These are phyloP conservation scores for Pugionium dolabratum DNA, from an alignment of 345 rosid genomes.

Conservation along the genomic window DNA sequence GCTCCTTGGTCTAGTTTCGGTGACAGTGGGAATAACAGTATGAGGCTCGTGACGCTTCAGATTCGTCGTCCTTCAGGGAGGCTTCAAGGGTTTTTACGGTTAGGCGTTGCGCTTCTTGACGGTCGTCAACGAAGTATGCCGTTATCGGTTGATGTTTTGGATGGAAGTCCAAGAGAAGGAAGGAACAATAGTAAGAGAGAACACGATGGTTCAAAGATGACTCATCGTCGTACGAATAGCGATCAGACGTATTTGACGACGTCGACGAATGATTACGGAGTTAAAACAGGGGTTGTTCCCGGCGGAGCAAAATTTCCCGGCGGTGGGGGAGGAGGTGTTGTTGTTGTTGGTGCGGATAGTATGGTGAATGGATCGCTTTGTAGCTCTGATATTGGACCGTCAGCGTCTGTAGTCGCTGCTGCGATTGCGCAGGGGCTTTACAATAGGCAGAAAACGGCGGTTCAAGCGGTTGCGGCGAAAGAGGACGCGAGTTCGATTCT, in stretches of 20 bases:
- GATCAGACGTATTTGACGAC: slow-evolving; percentile 60
- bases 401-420: slow-evolving; percentile 92
- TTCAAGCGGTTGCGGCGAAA: slow-evolving; percentile 26
- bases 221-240: slow-evolving; percentile 62
- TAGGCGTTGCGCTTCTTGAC: slow-evolving; percentile 72
- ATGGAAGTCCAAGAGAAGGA: slow-evolving; percentile 29
- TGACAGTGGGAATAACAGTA: slow-evolving; percentile 34
- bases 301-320: slow-evolving; percentile 17
- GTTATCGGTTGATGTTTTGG: slow-evolving; percentile 44
- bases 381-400: slow-evolving; percentile 78
- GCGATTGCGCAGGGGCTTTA: slow-evolving; percentile 88
- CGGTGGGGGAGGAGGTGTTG: slow-evolving; percentile 27
- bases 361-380: slow-evolving; percentile 62
- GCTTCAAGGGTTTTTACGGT: slow-evolving; percentile 78
- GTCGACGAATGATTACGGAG: slow-evolving; percentile 37
- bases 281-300: slow-evolving; percentile 33
- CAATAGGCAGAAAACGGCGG: slow-evolving; percentile 41
- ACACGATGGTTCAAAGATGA: slow-evolving; percentile 12
- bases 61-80: slow-evolving; percentile 84
- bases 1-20: slow-evolving; percentile 41
- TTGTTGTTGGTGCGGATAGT: slow-evolving; percentile 42
- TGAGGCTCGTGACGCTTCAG: slow-evolving; percentile 52
- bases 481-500: slow-evolving; percentile 50
- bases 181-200: neutral
- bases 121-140: slow-evolving; percentile 86